phyloP scores from a whole-genome alignment of 306 rosid species.

The Ziziphus jujuba region DNA sequence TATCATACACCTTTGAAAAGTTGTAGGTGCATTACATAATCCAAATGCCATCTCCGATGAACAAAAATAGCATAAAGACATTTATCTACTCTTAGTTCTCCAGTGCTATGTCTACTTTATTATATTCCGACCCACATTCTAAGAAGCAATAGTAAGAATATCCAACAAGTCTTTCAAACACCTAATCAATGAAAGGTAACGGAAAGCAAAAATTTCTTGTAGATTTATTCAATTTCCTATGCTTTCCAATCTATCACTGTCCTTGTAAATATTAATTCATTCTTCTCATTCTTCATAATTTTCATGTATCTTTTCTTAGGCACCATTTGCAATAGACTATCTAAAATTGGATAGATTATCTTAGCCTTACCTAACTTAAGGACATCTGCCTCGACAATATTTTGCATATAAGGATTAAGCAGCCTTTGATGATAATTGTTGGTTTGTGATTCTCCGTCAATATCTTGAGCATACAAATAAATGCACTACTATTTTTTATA shows the following conservation, averaged over 20 bases:
- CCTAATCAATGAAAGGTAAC: slow-evolving; percentile 1
- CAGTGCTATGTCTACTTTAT: not conserved
- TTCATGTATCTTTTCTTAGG: not conserved
- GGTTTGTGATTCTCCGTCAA: no score
- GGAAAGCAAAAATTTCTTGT: not conserved
- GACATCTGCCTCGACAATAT: not conserved
- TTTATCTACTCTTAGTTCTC: slow-evolving; percentile 4
- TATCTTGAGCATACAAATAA: no score
- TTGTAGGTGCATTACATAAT: not conserved
- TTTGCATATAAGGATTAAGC: not conserved
- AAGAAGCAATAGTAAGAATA: not conserved
- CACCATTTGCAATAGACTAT: not conserved
- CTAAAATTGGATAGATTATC: not conserved
- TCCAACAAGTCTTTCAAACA: not conserved
- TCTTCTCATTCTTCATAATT: not conserved
- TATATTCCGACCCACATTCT: not conserved
- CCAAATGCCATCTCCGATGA: not conserved
- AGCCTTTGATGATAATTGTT: not conserved
- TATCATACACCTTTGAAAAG: not conserved
- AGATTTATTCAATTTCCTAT: not conserved
- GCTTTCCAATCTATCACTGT: not conserved
- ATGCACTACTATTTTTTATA: no score
- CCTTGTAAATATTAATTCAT: not conserved
- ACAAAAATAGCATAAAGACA: not conserved
- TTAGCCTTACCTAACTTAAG: not conserved